Conservation (phyloP, 1,139 yeast genomes). For the Petasospora fabianii region DNA sequence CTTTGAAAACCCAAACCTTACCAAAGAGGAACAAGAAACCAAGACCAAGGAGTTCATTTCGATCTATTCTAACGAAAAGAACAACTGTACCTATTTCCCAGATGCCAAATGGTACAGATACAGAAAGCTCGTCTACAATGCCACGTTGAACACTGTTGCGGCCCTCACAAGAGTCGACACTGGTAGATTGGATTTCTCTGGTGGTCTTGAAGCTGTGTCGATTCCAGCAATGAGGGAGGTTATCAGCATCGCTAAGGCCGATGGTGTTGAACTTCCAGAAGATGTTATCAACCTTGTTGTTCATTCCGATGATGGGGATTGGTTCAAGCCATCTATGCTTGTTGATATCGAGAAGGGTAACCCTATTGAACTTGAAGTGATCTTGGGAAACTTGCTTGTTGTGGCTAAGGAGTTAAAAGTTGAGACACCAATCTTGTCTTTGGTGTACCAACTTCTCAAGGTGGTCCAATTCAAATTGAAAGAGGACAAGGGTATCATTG, state of each 20-base stretch:
- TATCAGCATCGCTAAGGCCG: conserved; percentile 55
- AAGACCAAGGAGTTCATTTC: conserved; percentile 42
- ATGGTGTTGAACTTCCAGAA: conserved; percentile 51
- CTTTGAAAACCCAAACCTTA: conserved; percentile 35
- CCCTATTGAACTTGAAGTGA: conserved; percentile 66
- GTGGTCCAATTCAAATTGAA: conserved; percentile 58
- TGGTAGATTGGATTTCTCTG: conserved; percentile 53
- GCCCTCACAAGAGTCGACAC: conserved; percentile 55
- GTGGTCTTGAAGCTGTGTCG: conserved; percentile 47
- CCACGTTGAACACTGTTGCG: conserved; percentile 60
- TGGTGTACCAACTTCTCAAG: conserved; percentile 53
- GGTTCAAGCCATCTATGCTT: conserved; percentile 70
- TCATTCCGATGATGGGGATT: conserved; percentile 58
- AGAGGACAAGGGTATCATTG: conserved; percentile 47
- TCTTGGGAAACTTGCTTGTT: conserved; percentile 66
- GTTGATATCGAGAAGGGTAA: conserved; percentile 68
- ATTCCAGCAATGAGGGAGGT: conserved; percentile 68
- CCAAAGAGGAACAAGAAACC: conserved; percentile 30
- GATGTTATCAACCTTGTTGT: conserved; percentile 44
- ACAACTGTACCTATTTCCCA: conserved; percentile 42
- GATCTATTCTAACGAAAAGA: conserved; percentile 46
- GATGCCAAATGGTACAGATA: conserved; percentile 58
- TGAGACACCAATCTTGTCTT: conserved; percentile 51
- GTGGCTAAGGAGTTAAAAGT: conserved; percentile 54
- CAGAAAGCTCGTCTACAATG: conserved; percentile 70